Evolutionary conservation across 1,284 basidiomycete genomes (phyloP), one percentile per base, ranked within the genome.

Genomic region (Chondrostereum purpureum): DNA sequence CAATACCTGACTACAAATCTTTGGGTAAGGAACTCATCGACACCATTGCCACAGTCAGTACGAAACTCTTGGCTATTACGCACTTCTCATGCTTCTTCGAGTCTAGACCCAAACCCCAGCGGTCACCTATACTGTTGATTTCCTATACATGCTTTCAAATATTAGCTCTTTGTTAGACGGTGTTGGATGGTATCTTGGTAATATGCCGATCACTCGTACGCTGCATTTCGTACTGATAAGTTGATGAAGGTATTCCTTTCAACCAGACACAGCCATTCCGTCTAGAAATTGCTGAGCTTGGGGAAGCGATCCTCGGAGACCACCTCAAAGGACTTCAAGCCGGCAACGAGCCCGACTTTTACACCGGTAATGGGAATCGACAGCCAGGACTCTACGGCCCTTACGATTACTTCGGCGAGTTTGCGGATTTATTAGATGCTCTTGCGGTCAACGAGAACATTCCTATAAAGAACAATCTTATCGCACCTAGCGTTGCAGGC

Each of bases 311-410:
- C 48, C 64, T 87, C 0, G 83, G 83, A 0, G 59, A 70, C 40
- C 66, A 70, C 45, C 66, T 86, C 12, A 62, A 78, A 19, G 81
- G 77, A 2, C 62, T 83, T 14, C 75, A 80, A 57, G 71, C 70
- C 1, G 83, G 79, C 11, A 88, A 89, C 57, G 85, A 88, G 59
- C 85, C 85, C 3, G 83, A 88, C 62, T 67, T 85, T 53, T 86
- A 78, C 53, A 46, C 46, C 16, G 48, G 50, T 50, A 19, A 19
- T 42, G 11, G 42, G 33, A 16, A 48, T 46, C 19, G 23, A 48
- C 39, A 36, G 34, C 11, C 46, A 51, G 34, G 47, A 35, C n/a
- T n/a, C n/a, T 48, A 20, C 59, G 73, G 48, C 24, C 52, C 52
- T 5, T 23, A 24, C 4, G 49, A 58, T 50, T 83, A 78, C 56